Evolutionary conservation across 306 rosid genomes (phyloP).

Genomic region (Mimosa bimucronata): DNA sequence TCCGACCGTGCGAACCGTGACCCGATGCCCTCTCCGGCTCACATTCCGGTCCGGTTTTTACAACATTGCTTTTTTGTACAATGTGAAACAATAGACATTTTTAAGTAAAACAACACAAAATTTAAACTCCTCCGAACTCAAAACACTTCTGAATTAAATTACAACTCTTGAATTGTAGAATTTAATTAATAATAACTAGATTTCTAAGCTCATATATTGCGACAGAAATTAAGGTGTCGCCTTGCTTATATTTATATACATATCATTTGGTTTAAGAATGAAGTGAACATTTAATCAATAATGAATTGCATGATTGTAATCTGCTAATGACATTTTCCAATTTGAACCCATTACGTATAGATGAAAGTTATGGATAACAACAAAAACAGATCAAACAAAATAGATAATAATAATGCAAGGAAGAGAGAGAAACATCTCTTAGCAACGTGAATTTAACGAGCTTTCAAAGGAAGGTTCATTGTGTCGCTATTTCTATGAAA

Average conservation of each 20-base stretch:
- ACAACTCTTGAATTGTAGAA: not conserved
- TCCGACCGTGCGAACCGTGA: too few species aligned
- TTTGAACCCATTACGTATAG: conserved; percentile 1
- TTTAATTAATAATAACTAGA: not conserved
- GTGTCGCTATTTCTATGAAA: not conserved
- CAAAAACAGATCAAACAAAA: conserved; percentile 30
- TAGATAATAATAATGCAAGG: not conserved
- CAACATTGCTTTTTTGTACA: not conserved
- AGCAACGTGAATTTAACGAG: conserved; percentile 19
- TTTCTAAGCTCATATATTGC: not conserved
- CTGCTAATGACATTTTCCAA: not conserved
- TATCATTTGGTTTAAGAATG: not conserved
- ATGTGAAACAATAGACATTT: not conserved
- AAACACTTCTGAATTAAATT: not conserved
- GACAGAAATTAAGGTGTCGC: not conserved
- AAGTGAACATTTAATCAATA: not conserved
- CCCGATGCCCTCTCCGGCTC: too few species aligned
- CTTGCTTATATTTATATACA: not conserved
- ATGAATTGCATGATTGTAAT: not conserved
- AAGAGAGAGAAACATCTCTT: not conserved
- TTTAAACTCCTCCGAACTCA: not conserved
- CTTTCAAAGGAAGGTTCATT: conserved; percentile 20
- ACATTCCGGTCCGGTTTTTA: too few species aligned
- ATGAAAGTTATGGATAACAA: conserved; percentile 1
- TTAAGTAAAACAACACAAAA: not conserved